A percentile compares a stretch with the other conserved stretches of the same genome.
These are phyloP conservation scores for Gracilaria domingensis DNA, from an alignment of 23 red algal genomes.

Conservation along the genomic window DNA sequence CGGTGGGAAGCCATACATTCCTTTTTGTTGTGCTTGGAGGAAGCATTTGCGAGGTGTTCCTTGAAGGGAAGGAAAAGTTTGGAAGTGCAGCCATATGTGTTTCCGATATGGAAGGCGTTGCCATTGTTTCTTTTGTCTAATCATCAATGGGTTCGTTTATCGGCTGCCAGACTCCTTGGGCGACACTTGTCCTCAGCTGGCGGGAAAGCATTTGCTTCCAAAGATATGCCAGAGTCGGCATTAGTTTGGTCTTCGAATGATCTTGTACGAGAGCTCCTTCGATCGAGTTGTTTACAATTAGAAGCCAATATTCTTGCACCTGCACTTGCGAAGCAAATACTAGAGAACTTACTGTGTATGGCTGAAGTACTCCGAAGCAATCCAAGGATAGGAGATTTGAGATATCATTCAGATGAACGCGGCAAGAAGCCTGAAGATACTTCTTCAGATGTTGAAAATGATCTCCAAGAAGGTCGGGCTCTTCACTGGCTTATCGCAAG, in stretches of 20 bases:
- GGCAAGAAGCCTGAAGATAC: not conserved
- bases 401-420: not conserved
- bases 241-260: constrained; percentile 26
- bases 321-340: constrained; percentile 43
- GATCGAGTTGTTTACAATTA: constrained; percentile 50
- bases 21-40: constrained; percentile 31
- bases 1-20: constrained; percentile 49
- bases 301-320: constrained; percentile 46
- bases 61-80: constrained; percentile 1
- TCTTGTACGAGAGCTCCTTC: constrained; percentile 31
- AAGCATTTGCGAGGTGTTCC: constrained; percentile 35
- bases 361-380: constrained; percentile 33
- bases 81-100: constrained; percentile 27
- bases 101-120: constrained; percentile 34
- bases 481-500: constrained; percentile 68
- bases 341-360: constrained; percentile 64
- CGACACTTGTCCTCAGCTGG: constrained; percentile 43
- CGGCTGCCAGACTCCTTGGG: constrained; percentile 44
- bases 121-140: constrained; percentile 31
- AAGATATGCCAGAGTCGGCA: not conserved
- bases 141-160: constrained; percentile 70
- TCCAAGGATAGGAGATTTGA: constrained; percentile 56
- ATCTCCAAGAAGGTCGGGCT: not conserved
- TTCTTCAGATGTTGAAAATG: not conserved
- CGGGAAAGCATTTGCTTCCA: not conserved